These are phyloP conservation scores for Eimeria necatrix DNA, from an alignment of 169 alveolate species.

Conservation along the genomic window DNA sequence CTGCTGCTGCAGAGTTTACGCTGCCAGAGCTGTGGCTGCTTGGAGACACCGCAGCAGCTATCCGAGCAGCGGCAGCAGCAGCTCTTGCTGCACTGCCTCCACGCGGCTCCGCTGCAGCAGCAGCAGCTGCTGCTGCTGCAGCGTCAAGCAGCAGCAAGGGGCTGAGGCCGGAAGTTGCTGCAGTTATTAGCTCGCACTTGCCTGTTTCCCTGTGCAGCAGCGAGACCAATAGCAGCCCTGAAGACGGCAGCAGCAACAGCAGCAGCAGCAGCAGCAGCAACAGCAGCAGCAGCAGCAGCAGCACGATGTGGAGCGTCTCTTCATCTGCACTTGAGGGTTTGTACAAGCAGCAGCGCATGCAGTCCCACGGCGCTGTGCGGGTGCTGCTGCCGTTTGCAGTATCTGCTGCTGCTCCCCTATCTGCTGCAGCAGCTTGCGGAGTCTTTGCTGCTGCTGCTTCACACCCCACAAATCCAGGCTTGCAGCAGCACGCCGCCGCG, in stretches of 20 bases:
- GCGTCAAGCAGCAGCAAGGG: background rate
- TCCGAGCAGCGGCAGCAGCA: background rate
- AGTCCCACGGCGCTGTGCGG: background rate
- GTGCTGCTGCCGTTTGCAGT: background rate
- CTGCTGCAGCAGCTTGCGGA: slow-evolving; percentile 7
- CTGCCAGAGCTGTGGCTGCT: slow-evolving; percentile 61
- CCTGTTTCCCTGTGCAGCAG: background rate
- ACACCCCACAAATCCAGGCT: background rate
- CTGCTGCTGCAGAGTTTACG: background rate
- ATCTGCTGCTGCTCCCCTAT: background rate
- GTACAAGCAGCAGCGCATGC: background rate
- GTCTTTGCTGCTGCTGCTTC: background rate
- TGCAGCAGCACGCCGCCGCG: background rate
- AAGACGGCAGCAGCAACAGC: no score
- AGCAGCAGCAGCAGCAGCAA: no score
- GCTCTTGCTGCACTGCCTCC: background rate
- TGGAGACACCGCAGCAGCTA: slow-evolving; percentile 9
- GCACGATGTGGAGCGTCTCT: background rate
- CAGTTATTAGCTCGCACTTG: background rate
- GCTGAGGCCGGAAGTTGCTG: background rate
- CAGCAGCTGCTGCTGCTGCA: background rate
- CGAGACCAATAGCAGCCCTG: background rate
- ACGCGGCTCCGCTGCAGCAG: background rate
- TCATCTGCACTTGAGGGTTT: background rate
- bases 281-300: background rate